phyloP scores from a whole-genome alignment of 2,329 filamentous ascomycete species.

The Curvularia verruculosa region DNA sequence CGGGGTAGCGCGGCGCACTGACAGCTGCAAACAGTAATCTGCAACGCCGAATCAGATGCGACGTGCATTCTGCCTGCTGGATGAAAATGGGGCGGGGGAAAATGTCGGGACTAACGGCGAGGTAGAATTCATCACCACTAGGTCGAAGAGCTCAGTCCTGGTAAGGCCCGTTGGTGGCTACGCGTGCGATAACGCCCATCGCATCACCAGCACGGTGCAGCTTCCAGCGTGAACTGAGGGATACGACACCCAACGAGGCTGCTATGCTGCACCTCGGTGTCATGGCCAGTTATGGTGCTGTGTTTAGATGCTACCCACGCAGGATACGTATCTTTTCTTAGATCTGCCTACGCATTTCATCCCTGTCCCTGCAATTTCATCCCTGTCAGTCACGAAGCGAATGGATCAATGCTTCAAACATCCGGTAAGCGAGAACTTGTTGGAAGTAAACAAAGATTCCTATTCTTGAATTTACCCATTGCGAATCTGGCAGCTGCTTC shows the following conservation, averaged over 20 bases:
- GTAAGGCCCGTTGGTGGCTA: not conserved
- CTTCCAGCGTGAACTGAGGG: not conserved
- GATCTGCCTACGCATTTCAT: conserved; percentile 4
- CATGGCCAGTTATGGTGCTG: not conserved
- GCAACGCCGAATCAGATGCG: not conserved
- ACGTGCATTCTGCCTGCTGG: not conserved
- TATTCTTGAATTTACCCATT: conserved; percentile 3
- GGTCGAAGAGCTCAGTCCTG: not conserved
- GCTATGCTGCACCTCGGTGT: not conserved
- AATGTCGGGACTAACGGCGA: too few relatives aligned
- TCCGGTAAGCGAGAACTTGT: not conserved
- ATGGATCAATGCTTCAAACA: conserved; percentile 1
- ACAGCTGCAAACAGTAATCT: conserved; percentile 1
- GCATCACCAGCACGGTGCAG: not conserved
- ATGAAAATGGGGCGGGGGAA: not conserved
- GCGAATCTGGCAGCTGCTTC: not conserved
- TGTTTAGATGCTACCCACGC: not conserved
- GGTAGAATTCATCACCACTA: not conserved
- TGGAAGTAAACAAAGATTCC: conserved; percentile 1
- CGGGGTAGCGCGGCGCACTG: conserved; percentile 8
- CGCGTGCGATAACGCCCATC: not conserved
- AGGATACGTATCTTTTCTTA: conserved; percentile 12
- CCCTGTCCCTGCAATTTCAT: not conserved
- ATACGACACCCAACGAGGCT: not conserved
- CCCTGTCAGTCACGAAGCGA: not conserved